Conservation (phyloP, 108 stramenopile species). For the Pseudonitzschia pungens region DNA sequence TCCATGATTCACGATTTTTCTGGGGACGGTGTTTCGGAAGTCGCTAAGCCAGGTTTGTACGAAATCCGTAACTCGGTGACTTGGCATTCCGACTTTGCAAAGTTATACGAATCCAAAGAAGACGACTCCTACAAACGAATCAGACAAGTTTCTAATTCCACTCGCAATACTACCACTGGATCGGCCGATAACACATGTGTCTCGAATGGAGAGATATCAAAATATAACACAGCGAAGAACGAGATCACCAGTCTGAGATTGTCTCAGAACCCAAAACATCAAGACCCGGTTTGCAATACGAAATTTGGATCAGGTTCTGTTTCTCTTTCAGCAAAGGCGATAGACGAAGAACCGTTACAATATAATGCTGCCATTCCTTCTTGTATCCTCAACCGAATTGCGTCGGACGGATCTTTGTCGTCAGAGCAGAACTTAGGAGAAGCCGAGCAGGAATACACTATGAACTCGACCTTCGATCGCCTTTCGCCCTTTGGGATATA, state of each 20-base stretch:
- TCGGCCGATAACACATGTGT: neutral
- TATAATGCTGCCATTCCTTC: neutral
- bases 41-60: conserved; percentile 13
- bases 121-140: conserved; percentile 9
- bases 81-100: conserved; percentile 42
- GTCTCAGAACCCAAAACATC: neutral
- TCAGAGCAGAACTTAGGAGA: neutral
- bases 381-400: neutral
- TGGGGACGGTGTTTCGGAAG: conserved; percentile 33
- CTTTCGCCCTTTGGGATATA: neutral
- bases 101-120: conserved; percentile 23
- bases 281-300: neutral
- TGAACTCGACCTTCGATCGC: neutral
- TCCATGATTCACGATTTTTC: conserved; percentile 27
- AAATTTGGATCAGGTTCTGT: too few species aligned
- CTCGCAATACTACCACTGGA: neutral
- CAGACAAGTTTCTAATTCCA: neutral
- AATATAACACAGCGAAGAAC: neutral
- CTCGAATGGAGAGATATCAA: neutral
- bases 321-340: neutral
- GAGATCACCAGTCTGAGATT: neutral
- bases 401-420: neutral
- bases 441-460: neutral
- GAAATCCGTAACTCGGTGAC: conserved; percentile 35
- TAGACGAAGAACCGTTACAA: neutral